These are phyloP conservation scores for Aspergillus quadrilineatus DNA, from an alignment of 2,329 filamentous ascomycete species.

Conservation along the genomic window DNA sequence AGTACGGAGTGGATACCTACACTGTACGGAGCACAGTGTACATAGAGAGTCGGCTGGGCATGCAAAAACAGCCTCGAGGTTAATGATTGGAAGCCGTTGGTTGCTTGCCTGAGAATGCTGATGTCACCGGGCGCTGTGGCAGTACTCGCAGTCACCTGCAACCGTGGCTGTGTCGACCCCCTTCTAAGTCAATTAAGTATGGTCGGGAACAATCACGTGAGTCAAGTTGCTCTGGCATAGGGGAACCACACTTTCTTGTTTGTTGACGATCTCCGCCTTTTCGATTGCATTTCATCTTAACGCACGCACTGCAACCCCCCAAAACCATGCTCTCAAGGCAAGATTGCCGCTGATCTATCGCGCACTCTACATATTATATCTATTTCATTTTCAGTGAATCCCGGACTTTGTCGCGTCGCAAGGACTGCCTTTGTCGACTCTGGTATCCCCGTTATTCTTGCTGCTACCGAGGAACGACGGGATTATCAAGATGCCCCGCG, in stretches of 20 bases:
- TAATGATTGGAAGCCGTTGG: constrained; percentile 11
- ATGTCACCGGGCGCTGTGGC: constrained; percentile 4
- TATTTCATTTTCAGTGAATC: not conserved
- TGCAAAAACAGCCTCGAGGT: not conserved
- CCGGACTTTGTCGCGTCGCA: not conserved
- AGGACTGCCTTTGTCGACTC: constrained; percentile 4
- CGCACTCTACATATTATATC: not conserved
- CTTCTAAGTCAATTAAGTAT: not conserved
- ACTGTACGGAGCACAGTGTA: not conserved
- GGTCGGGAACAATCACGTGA: constrained; percentile 11
- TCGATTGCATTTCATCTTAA: constrained; percentile 5
- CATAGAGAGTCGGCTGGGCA: not conserved
- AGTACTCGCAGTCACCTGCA: not conserved
- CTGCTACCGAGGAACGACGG: constrained; percentile 20
- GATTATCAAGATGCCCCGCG: constrained; percentile 53
- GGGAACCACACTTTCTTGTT: constrained; percentile 41
- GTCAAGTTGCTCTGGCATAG: constrained; percentile 16
- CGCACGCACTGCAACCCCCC: constrained; percentile 2
- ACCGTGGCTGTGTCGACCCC: constrained; percentile 4
- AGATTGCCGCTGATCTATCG: not conserved
- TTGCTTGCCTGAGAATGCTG: not conserved
- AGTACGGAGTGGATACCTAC: not conserved
- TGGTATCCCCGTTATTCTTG: constrained; percentile 22
- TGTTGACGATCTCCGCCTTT: constrained; percentile 18
- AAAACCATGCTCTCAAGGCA: constrained; percentile 2